Conservation (phyloP, 2,329 filamentous ascomycete genomes). For the Chalaropsis thielavioides region DNA sequence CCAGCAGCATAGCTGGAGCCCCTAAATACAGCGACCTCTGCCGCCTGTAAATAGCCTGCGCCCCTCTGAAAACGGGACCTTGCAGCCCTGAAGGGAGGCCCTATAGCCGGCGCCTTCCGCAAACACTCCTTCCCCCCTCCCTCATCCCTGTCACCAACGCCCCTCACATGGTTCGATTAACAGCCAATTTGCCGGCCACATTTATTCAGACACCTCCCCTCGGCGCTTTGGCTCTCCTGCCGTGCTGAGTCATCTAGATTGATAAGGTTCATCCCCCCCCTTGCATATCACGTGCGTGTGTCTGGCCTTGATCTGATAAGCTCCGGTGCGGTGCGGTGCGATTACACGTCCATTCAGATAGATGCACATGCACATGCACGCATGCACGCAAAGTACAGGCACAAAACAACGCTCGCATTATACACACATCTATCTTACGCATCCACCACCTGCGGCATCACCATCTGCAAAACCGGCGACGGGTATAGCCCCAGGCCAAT, state of each 20-base stretch:
- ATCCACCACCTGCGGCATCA: neutral
- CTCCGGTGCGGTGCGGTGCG: neutral
- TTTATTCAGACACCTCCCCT: neutral
- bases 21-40: neutral
- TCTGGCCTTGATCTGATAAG: neutral
- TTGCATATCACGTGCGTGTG: neutral
- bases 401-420: neutral
- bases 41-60: neutral
- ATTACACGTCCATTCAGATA: neutral
- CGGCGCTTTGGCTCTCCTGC: too few relatives aligned
- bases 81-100: neutral
- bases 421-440: neutral
- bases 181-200: conserved; percentile 7
- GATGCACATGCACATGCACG: too few relatives aligned
- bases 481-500: conserved; percentile 34
- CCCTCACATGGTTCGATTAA: conserved; percentile 3
- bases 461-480: conserved; percentile 8
- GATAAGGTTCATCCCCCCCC: neutral
- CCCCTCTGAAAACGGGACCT: neutral
- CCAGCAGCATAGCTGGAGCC: neutral
- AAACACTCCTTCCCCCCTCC: neutral
- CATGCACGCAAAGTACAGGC: neutral
- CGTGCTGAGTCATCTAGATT: neutral
- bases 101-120: neutral
- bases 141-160: neutral